Evolutionary conservation across 208 protist genomes (phyloP).

Genomic region (Plasmodiophora brassicae): DNA sequence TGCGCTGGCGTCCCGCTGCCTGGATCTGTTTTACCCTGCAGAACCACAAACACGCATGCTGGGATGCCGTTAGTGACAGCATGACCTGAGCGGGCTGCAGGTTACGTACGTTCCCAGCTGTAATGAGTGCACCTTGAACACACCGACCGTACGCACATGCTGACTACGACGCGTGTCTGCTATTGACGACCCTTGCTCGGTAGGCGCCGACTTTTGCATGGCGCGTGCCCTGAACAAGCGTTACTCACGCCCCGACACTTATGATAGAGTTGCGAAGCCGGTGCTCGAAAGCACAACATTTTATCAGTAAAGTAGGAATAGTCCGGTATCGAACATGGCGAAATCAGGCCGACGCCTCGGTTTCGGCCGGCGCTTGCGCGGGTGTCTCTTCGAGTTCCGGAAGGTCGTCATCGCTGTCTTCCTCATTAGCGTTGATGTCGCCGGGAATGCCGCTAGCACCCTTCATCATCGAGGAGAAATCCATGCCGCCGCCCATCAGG

Average conservation of each 20-base stretch:
- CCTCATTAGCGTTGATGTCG: background rate
- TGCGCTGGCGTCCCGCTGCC: background rate
- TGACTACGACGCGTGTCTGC: no score
- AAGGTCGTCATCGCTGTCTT: constrained; percentile 16
- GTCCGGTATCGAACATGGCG: no score
- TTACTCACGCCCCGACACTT: no score
- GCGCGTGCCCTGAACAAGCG: no score
- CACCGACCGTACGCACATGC: background rate
- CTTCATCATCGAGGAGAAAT: constrained; percentile 31
- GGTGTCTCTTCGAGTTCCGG: constrained; percentile 8
- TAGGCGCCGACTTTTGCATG: no score
- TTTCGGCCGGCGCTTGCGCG: no score
- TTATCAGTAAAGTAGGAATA: no score
- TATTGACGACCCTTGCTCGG: no score
- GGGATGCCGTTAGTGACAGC: background rate
- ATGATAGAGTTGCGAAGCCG: no score
- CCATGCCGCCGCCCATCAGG: constrained; percentile 13
- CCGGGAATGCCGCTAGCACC: background rate
- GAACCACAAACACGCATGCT: background rate
- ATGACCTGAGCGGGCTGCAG: background rate
- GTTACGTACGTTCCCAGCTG: background rate
- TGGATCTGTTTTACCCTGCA: background rate
- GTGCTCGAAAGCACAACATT: no score
- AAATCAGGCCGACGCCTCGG: no score
- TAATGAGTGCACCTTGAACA: constrained; percentile 23